A percentile compares a stretch with the other conserved stretches of the same genome.
Evolutionary conservation across 2,329 filamentous ascomycete species (phyloP).

Genomic region (Stagonosporopsis chrysanthemi): DNA sequence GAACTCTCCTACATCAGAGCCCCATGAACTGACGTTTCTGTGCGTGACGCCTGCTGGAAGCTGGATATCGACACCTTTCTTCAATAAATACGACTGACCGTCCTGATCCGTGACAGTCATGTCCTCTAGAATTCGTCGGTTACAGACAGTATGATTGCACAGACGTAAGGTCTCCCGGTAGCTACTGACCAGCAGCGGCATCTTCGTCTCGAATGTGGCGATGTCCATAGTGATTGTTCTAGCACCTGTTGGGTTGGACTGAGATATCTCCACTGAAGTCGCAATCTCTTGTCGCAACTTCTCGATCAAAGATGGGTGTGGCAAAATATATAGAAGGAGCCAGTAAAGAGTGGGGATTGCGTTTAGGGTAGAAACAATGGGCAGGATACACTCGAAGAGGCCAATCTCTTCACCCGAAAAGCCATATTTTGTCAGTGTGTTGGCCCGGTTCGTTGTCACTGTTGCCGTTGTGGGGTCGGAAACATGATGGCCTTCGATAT

Average conservation of each 20-base stretch:
- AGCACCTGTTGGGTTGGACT: neutral
- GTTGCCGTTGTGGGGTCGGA: neutral
- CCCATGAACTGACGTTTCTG: neutral
- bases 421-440: neutral
- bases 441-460: neutral
- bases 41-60: constrained; percentile 3
- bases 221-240: neutral
- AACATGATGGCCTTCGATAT: neutral
- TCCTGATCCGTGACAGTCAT: neutral
- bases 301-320: neutral
- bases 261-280: neutral
- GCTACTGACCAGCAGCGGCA: neutral
- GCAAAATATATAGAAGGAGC: constrained; percentile 2
- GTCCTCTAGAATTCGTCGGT: neutral
- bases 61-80: neutral
- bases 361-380: constrained; percentile 5
- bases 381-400: constrained; percentile 1
- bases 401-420: neutral
- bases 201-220: neutral
- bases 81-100: neutral
- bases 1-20: neutral
- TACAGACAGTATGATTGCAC: neutral
- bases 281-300: neutral
- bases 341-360: neutral
- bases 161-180: neutral